Evolutionary conservation across 2,329 filamentous ascomycete species (phyloP).

Genomic region (Ceratocystis albifundus): DNA sequence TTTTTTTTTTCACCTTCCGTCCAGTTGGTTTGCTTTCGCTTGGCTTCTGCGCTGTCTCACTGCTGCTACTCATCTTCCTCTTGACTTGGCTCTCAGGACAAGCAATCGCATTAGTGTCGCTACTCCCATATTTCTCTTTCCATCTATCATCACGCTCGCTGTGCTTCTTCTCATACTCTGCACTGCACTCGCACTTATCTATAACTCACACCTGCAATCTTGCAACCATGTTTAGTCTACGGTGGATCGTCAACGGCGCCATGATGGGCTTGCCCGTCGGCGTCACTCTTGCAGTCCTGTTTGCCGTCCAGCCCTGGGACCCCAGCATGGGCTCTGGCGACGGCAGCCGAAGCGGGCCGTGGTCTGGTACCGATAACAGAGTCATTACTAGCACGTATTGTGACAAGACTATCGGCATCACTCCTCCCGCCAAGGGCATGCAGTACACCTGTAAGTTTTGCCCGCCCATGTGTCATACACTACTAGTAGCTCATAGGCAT

Average conservation of each 20-base stretch:
- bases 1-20: no score
- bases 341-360: slow-evolving; percentile 31
- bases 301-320: slow-evolving; percentile 39
- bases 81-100: not conserved
- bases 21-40: not conserved
- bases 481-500: not conserved
- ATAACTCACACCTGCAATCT: not conserved
- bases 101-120: not conserved
- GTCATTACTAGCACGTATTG: slow-evolving; percentile 33
- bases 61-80: not conserved
- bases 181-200: not conserved
- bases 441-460: slow-evolving; percentile 38
- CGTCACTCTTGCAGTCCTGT: slow-evolving; percentile 38
- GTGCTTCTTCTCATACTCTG: not conserved
- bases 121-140: not conserved
- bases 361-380: slow-evolving; percentile 31
- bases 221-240: slow-evolving; percentile 30
- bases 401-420: slow-evolving; percentile 36
- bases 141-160: not conserved
- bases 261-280: slow-evolving; percentile 41
- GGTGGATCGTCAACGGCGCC: slow-evolving; percentile 40
- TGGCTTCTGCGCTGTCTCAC: not conserved
- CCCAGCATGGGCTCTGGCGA: slow-evolving; percentile 34
- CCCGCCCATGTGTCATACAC: not conserved
- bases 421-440: slow-evolving; percentile 34